Percentiles rank a stretch among this genome's conserved stretches.
Evolutionary conservation across 371 early-diverging fungal species (phyloP).

Genomic region (Mucor lusitanicus): DNA sequence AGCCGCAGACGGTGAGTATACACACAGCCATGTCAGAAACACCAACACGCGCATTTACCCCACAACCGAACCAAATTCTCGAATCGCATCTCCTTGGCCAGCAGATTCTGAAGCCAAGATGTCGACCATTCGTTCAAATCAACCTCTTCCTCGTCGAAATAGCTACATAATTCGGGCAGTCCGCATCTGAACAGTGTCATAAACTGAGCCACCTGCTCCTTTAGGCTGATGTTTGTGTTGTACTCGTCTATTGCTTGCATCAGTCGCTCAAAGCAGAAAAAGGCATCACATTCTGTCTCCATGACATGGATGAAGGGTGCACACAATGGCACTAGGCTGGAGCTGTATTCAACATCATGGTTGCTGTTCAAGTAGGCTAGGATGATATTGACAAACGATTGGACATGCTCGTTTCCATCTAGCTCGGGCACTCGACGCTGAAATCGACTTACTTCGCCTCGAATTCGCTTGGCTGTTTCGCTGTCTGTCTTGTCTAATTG

Average conservation of each 20-base stretch:
- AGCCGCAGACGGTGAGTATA: too few relatives aligned
- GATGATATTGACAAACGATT: slow-evolving; percentile 80
- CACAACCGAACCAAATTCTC: slow-evolving; percentile 79
- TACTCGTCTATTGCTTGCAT: slow-evolving; percentile 70
- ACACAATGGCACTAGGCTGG: slow-evolving; percentile 77
- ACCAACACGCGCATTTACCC: slow-evolving; percentile 49
- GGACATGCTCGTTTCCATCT: slow-evolving; percentile 32
- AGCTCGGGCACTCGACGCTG: slow-evolving; percentile 51
- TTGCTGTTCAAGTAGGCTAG: slow-evolving; percentile 80
- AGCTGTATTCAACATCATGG: slow-evolving; percentile 75
- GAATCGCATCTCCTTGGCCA: slow-evolving; percentile 83
- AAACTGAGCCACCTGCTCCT: slow-evolving; percentile 77
- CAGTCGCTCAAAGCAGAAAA: slow-evolving; percentile 78
- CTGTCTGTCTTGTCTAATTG: slow-evolving; percentile 75
- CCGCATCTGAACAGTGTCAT: slow-evolving; percentile 76
- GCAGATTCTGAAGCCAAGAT: slow-evolving; percentile 82
- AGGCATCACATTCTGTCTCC: slow-evolving; percentile 79
- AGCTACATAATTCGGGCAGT: slow-evolving; percentile 78
- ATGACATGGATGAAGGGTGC: slow-evolving; percentile 83
- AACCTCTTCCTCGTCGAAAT: slow-evolving; percentile 96
- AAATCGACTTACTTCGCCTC: slow-evolving; percentile 85
- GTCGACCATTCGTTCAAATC: slow-evolving; percentile 88
- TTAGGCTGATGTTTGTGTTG: slow-evolving; percentile 55
- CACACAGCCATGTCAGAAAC: neutral
- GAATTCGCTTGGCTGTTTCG: slow-evolving; percentile 80